phyloP scores from a whole-genome alignment of 2,329 filamentous ascomycete genomes.

The Acephala macrosclerotiorum region DNA sequence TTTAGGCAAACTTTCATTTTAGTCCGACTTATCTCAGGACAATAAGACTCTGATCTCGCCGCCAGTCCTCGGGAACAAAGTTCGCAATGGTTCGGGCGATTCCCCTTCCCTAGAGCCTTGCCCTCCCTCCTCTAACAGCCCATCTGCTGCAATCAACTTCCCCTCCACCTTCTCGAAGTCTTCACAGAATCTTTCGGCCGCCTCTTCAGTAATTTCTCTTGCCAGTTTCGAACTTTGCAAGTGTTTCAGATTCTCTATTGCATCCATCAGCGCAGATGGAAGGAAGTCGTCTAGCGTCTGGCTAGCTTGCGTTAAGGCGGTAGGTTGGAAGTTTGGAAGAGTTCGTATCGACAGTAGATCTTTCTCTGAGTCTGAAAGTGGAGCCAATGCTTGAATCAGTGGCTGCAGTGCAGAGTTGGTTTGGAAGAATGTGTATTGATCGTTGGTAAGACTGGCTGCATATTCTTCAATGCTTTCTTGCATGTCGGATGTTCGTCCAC shows the following conservation, averaged over 20 bases:
- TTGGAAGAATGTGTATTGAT: constrained; percentile 77
- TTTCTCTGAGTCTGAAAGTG: constrained; percentile 49
- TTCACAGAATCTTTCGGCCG: constrained; percentile 82
- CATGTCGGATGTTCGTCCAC: constrained; percentile 60
- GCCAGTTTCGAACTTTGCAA: constrained; percentile 77
- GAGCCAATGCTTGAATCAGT: constrained; percentile 64
- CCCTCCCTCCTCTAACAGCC: constrained; percentile 46
- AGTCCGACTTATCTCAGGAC: constrained; percentile 32
- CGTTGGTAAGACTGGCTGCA: constrained; percentile 64
- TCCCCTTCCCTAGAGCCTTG: constrained; percentile 34
- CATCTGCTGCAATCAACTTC: constrained; percentile 65
- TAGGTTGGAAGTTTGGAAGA: constrained; percentile 66
- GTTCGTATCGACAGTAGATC: constrained; percentile 64
- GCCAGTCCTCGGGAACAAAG: constrained; percentile 45
- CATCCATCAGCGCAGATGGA: constrained; percentile 91
- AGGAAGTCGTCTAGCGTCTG: constrained; percentile 89
- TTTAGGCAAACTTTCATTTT: too few relatives aligned
- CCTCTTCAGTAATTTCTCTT: constrained; percentile 80
- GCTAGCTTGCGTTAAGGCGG: constrained; percentile 70
- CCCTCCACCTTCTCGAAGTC: constrained; percentile 80
- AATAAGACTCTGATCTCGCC: constrained; percentile 46
- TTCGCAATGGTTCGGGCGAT: constrained; percentile 37
- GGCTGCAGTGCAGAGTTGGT: constrained; percentile 75
- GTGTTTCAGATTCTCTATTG: constrained; percentile 78
- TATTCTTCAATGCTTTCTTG: constrained; percentile 62